Evolutionary conservation across 257 asterid species (phyloP).

Genomic region (Solanum ahanhuiri): DNA sequence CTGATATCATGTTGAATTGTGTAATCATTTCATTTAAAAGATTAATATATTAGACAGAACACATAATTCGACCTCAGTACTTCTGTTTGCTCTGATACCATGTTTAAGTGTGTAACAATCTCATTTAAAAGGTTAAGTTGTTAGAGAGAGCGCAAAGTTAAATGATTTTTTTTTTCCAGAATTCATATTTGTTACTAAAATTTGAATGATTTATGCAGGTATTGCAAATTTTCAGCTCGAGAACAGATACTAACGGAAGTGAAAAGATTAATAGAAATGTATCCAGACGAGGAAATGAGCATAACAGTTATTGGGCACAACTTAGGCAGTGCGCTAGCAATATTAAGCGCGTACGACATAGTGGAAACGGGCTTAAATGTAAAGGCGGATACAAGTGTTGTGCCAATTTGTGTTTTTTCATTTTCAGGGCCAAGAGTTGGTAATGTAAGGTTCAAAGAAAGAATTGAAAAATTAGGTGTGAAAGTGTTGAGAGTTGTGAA

Average conservation of each 20-base stretch:
- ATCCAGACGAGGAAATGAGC: slow-evolving; percentile 27
- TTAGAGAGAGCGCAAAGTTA: too few relatives aligned
- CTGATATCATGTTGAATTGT: too few relatives aligned
- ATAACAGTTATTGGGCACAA: slow-evolving; percentile 34
- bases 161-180: not conserved
- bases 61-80: too few relatives aligned
- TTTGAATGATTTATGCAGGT: not conserved
- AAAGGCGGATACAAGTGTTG: not conserved
- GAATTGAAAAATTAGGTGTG: slow-evolving; percentile 26
- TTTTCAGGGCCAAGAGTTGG: slow-evolving; percentile 53
- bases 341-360: slow-evolving; percentile 31
- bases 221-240: slow-evolving; percentile 24
- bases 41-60: too few relatives aligned
- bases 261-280: slow-evolving; percentile 18
- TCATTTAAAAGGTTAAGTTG: too few relatives aligned
- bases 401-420: slow-evolving; percentile 28
- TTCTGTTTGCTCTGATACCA: not conserved
- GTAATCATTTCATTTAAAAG: too few relatives aligned
- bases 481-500: slow-evolving; percentile 45
- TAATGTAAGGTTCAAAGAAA: slow-evolving; percentile 27
- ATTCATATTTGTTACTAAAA: not conserved
- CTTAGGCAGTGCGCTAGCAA: slow-evolving; percentile 30
- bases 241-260: slow-evolving; percentile 24
- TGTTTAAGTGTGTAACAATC: too few relatives aligned
- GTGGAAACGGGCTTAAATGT: slow-evolving; percentile 21